Evolutionary conservation across 106 monocot species (phyloP).

Genomic region (Posidonia australis): DNA sequence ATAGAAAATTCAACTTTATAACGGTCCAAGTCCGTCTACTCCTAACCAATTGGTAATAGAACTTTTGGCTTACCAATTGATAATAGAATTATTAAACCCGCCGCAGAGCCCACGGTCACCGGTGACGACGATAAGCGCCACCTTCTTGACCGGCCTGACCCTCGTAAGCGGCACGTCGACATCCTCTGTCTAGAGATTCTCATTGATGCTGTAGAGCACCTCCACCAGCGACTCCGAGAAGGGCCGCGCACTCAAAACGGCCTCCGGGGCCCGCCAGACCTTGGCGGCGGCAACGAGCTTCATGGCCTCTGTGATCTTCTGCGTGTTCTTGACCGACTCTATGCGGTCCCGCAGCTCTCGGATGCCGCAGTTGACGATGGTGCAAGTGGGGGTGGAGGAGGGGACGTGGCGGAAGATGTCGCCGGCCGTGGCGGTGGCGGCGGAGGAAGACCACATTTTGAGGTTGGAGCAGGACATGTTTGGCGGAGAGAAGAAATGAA

Average conservation of each 20-base stretch:
- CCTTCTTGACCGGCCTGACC: constrained; percentile 71
- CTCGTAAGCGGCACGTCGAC: constrained; percentile 71
- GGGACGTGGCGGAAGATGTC: constrained; percentile 7
- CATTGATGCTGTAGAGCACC: constrained; percentile 91
- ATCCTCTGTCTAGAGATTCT: constrained; percentile 84
- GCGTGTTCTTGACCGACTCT: constrained; percentile 77
- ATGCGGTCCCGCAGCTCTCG: constrained; percentile 63
- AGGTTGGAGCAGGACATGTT: constrained; percentile 25
- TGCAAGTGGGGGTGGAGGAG: not conserved
- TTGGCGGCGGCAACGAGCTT: constrained; percentile 97
- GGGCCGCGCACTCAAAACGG: constrained; percentile 80
- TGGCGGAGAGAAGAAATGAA: not conserved
- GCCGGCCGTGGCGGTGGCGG: not conserved
- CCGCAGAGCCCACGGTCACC: constrained; percentile 93
- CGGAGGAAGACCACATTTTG: constrained; percentile 18
- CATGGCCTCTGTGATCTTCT: constrained; percentile 99
- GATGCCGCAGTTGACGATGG: constrained; percentile 18
- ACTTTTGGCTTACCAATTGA: too few relatives aligned
- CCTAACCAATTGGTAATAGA: too few relatives aligned
- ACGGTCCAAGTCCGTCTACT: too few relatives aligned
- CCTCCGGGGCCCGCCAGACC: constrained; percentile 83
- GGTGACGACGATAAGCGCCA: constrained; percentile 84
- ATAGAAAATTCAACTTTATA: too few relatives aligned
- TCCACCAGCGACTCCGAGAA: constrained; percentile 93
- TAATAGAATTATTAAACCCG: constrained; percentile 64